Conservation (phyloP, 1,284 basidiomycete genomes). For the Sporisorium iseilematis-ciliati region DNA sequence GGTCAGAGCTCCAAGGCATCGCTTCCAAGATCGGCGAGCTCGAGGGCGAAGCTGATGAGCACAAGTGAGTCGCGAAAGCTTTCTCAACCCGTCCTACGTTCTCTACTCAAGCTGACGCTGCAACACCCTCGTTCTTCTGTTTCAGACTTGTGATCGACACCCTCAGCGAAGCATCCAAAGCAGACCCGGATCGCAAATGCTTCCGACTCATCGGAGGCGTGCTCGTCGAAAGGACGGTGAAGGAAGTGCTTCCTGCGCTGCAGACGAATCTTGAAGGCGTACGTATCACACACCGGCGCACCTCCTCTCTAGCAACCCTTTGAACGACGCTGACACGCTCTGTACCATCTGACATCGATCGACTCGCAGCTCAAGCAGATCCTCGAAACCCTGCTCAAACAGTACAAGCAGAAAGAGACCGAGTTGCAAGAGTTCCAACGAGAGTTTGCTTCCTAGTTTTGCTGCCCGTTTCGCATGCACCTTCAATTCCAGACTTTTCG, state of each 20-base stretch:
- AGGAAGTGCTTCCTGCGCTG: slow-evolving; percentile 87
- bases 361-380: slow-evolving; percentile 60
- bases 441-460: slow-evolving; percentile 33
- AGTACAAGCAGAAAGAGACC: slow-evolving; percentile 67
- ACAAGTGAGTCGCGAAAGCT: slow-evolving; percentile 59
- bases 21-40: slow-evolving; percentile 68
- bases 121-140: background rate
- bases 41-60: slow-evolving; percentile 68
- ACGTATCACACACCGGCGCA: slow-evolving; percentile 20
- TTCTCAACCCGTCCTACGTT: background rate
- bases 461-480: background rate
- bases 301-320: background rate
- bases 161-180: slow-evolving; percentile 74
- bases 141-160: slow-evolving; percentile 88
- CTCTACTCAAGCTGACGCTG: background rate
- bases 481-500: background rate
- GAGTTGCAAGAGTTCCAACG: slow-evolving; percentile 60
- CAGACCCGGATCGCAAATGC: slow-evolving; percentile 90
- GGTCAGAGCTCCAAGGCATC: slow-evolving; percentile 65
- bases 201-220: slow-evolving; percentile 97
- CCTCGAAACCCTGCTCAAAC: slow-evolving; percentile 63
- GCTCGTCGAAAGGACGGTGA: slow-evolving; percentile 93
- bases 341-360: background rate
- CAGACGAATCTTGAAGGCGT: slow-evolving; percentile 66
- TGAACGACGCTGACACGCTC: background rate